phyloP scores from a whole-genome alignment of 768 basidiomycete genomes.

The Hypsizygus marmoreus region DNA sequence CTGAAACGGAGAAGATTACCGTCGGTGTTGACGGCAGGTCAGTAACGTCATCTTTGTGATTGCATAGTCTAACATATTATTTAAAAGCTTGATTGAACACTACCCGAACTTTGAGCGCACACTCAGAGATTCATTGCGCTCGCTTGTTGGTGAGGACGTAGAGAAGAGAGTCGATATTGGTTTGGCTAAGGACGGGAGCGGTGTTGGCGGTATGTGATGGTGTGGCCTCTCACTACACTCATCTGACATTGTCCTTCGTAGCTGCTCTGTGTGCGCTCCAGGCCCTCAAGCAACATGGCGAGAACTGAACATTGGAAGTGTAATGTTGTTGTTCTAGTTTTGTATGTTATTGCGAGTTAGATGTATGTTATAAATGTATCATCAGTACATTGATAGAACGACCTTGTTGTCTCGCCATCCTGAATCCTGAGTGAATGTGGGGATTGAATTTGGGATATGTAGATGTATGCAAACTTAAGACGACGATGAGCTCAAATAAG shows the following conservation, averaged over 20 bases:
- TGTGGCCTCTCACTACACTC: slow-evolving; percentile 9
- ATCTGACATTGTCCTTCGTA: slow-evolving; percentile 27
- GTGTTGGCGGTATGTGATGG: slow-evolving; percentile 84
- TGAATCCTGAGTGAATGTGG: too few relatives aligned
- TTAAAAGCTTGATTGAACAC: slow-evolving; percentile 80
- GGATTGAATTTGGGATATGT: too few relatives aligned
- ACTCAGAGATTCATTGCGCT: slow-evolving; percentile 73
- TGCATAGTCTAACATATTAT: slow-evolving; percentile 1
- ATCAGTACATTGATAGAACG: slow-evolving; percentile 1
- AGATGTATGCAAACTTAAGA: too few relatives aligned
- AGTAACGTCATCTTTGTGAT: neutral
- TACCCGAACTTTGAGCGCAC: slow-evolving; percentile 85
- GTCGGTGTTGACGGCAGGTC: slow-evolving; percentile 96
- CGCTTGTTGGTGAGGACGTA: slow-evolving; percentile 76
- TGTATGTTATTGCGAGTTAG: slow-evolving; percentile 1
- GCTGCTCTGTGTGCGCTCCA: slow-evolving; percentile 88
- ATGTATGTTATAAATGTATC: slow-evolving; percentile 11
- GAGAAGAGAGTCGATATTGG: slow-evolving; percentile 85
- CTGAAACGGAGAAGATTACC: slow-evolving; percentile 53
- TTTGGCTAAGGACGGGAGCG: slow-evolving; percentile 95
- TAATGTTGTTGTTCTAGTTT: neutral
- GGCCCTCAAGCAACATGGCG: slow-evolving; percentile 59
- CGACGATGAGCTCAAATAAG: too few relatives aligned
- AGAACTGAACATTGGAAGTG: slow-evolving; percentile 8
- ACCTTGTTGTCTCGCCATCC: too few relatives aligned